Evolutionary conservation across 768 basidiomycete species (phyloP), one percentile per base, ranked within the genome.

Genomic region (Macrocybe gigantea): DNA sequence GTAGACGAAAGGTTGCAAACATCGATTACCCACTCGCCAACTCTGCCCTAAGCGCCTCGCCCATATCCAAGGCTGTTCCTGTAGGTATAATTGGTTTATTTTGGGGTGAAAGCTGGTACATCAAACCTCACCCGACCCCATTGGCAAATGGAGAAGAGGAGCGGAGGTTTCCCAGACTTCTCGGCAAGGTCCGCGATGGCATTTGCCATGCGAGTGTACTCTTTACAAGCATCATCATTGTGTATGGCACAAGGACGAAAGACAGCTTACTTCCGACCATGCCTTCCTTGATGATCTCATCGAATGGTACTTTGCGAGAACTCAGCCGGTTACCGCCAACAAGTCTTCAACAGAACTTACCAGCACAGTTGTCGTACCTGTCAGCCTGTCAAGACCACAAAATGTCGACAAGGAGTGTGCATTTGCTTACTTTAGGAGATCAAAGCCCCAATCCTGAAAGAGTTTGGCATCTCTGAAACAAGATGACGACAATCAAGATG

Each of bases 361-460:
- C 73, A 6, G 68, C 70, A 49, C 80, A 81, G 49, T 80, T 80
- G 54, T 80, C 79, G 45, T 44, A 44, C 42, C 42, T 44, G 35
- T 13, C 42, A 11, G 32, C 13, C 5, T 13, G 35, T 44, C 42
- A 44, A 13, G 10, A 44, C 30, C 42, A 32, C 22, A 22, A 22
- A 22, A 22, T n/a, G 42, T 44, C 35, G 42, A 44, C 35, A 10
- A 44, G 32, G n/a, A 44, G 6, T 3, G 29, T 44, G 42, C 32
- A 44, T 8, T n/a, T 13, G 32, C 42, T 44, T 44, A 82, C 82
- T 84, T 85, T 38, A 84, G 66, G 53, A 79, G 80, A 60, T 84
- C 78, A 47, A 84, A 82, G 6, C 81, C 80, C 83, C 83, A 84
- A 33, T 78, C 70, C 40, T 74, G 72, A 62, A 83, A 84, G 4